Conservation (phyloP, 495 filamentous ascomycete genomes). For the Hypoxylon fragiforme region DNA sequence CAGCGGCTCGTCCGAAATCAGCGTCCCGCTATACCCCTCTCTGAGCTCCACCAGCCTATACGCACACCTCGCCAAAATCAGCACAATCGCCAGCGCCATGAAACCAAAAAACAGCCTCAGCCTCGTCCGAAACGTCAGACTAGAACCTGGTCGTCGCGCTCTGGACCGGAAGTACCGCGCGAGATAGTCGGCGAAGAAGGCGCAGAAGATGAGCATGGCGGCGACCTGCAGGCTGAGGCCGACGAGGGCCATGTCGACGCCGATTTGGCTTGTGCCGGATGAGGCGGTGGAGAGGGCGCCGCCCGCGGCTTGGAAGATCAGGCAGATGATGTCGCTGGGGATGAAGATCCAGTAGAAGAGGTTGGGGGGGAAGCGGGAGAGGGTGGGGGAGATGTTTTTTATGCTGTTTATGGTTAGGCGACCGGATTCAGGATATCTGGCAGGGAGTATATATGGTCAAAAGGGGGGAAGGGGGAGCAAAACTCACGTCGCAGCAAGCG, state of each 20-base stretch:
- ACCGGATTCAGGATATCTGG: no score
- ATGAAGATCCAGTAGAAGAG: conserved; percentile 60
- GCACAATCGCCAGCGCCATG: conserved; percentile 45
- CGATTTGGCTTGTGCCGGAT: conserved; percentile 28
- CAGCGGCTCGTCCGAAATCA: conserved; percentile 49
- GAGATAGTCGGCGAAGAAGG: conserved; percentile 49
- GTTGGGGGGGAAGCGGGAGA: conserved; percentile 56
- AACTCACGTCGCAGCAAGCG: conserved; percentile 46
- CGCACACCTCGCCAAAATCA: conserved; percentile 51
- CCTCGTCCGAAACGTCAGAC: not conserved
- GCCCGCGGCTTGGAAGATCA: conserved; percentile 56
- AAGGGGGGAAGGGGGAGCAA: no score
- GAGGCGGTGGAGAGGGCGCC: not conserved
- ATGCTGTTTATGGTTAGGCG: conserved; percentile 35
- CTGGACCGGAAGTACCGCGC: conserved; percentile 32
- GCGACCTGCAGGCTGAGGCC: conserved; percentile 52
- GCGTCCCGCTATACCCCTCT: conserved; percentile 47
- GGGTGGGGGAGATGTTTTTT: conserved; percentile 48
- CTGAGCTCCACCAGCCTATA: conserved; percentile 56
- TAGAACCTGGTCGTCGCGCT: conserved; percentile 5
- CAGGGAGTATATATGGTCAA: no score
- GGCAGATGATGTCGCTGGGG: conserved; percentile 52
- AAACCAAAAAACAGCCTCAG: conserved; percentile 52
- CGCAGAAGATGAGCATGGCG: conserved; percentile 47
- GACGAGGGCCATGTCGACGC: conserved; percentile 54